Percentiles rank a stretch among this genome's conserved stretches.
phyloP scores from a whole-genome alignment of 2,329 filamentous ascomycete genomes.

The Xylaria sp. region DNA sequence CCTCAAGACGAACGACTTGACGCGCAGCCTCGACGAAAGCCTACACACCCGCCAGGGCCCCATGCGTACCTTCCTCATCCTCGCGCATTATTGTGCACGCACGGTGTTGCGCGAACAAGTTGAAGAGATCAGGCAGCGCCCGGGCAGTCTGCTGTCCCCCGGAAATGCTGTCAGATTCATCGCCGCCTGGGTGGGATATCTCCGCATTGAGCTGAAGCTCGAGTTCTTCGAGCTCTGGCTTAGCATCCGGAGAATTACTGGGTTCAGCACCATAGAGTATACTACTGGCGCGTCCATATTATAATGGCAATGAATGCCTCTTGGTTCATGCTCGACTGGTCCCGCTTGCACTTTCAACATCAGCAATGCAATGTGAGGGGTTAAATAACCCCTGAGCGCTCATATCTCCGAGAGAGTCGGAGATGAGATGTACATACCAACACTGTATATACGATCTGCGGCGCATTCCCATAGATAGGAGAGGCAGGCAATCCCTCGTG shows the following conservation, averaged over 20 bases:
- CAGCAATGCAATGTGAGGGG: not conserved
- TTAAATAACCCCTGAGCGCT: not conserved
- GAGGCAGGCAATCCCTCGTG: not conserved
- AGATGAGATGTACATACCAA: slow-evolving; percentile 12
- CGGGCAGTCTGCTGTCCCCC: slow-evolving; percentile 69
- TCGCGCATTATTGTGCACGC: slow-evolving; percentile 74
- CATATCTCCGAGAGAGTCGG: not conserved
- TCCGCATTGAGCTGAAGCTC: slow-evolving; percentile 71
- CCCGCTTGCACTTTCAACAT: not conserved
- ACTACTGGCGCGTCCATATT: slow-evolving; percentile 21
- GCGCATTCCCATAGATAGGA: slow-evolving; percentile 13
- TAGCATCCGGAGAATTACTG: slow-evolving; percentile 61
- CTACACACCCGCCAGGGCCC: slow-evolving; percentile 78
- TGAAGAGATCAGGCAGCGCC: slow-evolving; percentile 62
- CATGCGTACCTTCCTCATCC: slow-evolving; percentile 73
- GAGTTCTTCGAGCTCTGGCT: slow-evolving; percentile 73
- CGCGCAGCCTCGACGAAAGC: slow-evolving; percentile 91
- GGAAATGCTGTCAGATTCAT: slow-evolving; percentile 65
- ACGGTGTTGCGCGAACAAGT: slow-evolving; percentile 74
- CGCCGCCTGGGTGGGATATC: slow-evolving; percentile 67
- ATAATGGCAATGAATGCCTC: not conserved
- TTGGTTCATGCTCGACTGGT: not conserved
- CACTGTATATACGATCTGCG: slow-evolving; percentile 7
- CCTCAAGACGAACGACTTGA: slow-evolving; percentile 97
- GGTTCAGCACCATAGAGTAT: slow-evolving; percentile 44